A percentile compares a stretch with the other conserved stretches of the same genome.
These are phyloP conservation scores for Apiospora saccharicola DNA, from an alignment of 2,329 filamentous ascomycete species.

Conservation along the genomic window DNA sequence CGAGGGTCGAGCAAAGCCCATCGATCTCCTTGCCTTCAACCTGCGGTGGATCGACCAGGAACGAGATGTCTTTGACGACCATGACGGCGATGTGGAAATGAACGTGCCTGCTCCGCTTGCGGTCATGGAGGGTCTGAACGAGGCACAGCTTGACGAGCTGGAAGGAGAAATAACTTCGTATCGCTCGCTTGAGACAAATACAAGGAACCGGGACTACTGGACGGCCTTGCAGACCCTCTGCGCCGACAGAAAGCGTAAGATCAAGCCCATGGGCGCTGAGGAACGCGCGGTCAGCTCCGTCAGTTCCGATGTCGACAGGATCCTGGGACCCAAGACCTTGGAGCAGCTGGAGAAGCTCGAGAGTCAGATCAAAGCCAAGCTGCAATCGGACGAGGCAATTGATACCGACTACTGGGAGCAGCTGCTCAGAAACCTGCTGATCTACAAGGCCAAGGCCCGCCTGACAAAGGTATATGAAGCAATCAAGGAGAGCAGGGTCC, in stretches of 20 bases:
- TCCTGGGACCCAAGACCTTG: conserved; percentile 84
- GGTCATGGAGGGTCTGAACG: conserved; percentile 77
- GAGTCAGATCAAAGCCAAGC: conserved; percentile 83
- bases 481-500: conserved; percentile 74
- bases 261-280: conserved; percentile 67
- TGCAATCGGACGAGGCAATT: conserved; percentile 88
- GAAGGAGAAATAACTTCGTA: conserved; percentile 85
- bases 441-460: conserved; percentile 92
- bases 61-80: conserved; percentile 85
- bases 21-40: conserved; percentile 93
- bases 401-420: conserved; percentile 99
- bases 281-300: conserved; percentile 83
- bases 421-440: conserved; percentile 79
- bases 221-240: conserved; percentile 87
- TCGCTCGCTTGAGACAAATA: conserved; percentile 79
- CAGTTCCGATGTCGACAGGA: conserved; percentile 84
- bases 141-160: conserved; percentile 74
- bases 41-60: conserved; percentile 87
- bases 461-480: conserved; percentile 79
- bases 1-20: conserved; percentile 87
- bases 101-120: conserved; percentile 81
- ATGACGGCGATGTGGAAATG: conserved; percentile 75
- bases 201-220: conserved; percentile 88
- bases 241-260: conserved; percentile 74
- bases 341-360: conserved; percentile 89